A percentile compares a stretch with the other conserved stretches of the same genome.
Conservation (phyloP, 495 filamentous ascomycete species). For the Penicillium fimorum region DNA sequence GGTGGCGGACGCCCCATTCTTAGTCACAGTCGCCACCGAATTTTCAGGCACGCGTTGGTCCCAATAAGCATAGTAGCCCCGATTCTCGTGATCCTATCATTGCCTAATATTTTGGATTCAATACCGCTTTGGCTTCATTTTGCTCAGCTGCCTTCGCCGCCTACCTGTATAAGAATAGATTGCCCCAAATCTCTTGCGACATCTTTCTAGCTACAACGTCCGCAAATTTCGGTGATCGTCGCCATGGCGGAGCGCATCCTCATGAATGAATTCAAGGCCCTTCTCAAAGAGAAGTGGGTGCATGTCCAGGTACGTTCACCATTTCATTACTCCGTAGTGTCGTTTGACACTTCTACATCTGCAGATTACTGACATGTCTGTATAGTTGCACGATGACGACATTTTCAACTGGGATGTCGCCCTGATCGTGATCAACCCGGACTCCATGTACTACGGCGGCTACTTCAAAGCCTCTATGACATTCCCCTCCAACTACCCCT, state of each 20-base stretch:
- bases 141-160: not conserved
- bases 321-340: not conserved
- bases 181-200: too few species aligned
- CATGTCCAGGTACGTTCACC: slow-evolving; percentile 67
- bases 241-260: slow-evolving; percentile 74
- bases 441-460: slow-evolving; percentile 86
- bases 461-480: slow-evolving; percentile 89
- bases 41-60: not conserved
- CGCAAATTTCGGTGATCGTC: not conserved
- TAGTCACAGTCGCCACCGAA: slow-evolving; percentile 6
- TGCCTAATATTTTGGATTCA: not conserved
- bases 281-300: slow-evolving; percentile 89
- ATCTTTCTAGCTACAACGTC: not conserved
- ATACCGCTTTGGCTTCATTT: not conserved
- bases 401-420: slow-evolving; percentile 85
- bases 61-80: not conserved
- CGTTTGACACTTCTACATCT: not conserved
- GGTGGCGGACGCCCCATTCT: not conserved
- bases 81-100: not conserved
- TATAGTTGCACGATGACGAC: slow-evolving; percentile 66
- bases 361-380: not conserved
- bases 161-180: not conserved
- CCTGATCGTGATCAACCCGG: slow-evolving; percentile 87
- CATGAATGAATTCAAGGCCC: slow-evolving; percentile 82
- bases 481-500: slow-evolving; percentile 89